Conservation (phyloP, 1,139 yeast species). For the Petasospora fabianii region DNA sequence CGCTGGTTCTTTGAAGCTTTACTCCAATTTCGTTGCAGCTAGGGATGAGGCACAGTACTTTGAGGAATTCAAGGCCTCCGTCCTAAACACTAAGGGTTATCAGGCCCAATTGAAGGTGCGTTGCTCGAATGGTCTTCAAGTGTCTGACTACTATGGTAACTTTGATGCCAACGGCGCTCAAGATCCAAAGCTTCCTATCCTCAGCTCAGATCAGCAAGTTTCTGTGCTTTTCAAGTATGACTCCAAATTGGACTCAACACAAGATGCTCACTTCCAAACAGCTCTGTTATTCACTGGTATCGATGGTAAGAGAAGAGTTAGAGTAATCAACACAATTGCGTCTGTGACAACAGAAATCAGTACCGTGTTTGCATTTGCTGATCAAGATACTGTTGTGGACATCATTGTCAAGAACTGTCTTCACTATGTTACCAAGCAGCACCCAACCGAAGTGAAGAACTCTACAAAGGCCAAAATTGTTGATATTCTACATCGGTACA, state of each 20-base stretch:
- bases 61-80: slow-evolving; percentile 51
- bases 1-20: slow-evolving; percentile 68
- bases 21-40: slow-evolving; percentile 63
- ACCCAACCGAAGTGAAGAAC: slow-evolving; percentile 60
- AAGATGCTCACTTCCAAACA: slow-evolving; percentile 88
- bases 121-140: slow-evolving; percentile 85
- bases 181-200: slow-evolving; percentile 71
- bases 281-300: slow-evolving; percentile 81
- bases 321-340: slow-evolving; percentile 79
- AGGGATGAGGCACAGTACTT: slow-evolving; percentile 69
- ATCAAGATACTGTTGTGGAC: slow-evolving; percentile 73
- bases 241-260: slow-evolving; percentile 64
- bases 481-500: slow-evolving; percentile 73
- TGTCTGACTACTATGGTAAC: slow-evolving; percentile 71
- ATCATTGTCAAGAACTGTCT: slow-evolving; percentile 68
- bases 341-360: slow-evolving; percentile 74
- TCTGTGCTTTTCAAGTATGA: slow-evolving; percentile 76
- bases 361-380: slow-evolving; percentile 78
- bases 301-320: slow-evolving; percentile 73
- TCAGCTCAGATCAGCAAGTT: slow-evolving; percentile 62
- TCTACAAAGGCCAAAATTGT: slow-evolving; percentile 62
- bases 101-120: slow-evolving; percentile 84
- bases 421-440: slow-evolving; percentile 27
- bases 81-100: slow-evolving; percentile 54
- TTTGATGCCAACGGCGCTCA: slow-evolving; percentile 29